Conservation (phyloP, 192 early-diverging fungal genomes). For the Spinellus fusiger region DNA sequence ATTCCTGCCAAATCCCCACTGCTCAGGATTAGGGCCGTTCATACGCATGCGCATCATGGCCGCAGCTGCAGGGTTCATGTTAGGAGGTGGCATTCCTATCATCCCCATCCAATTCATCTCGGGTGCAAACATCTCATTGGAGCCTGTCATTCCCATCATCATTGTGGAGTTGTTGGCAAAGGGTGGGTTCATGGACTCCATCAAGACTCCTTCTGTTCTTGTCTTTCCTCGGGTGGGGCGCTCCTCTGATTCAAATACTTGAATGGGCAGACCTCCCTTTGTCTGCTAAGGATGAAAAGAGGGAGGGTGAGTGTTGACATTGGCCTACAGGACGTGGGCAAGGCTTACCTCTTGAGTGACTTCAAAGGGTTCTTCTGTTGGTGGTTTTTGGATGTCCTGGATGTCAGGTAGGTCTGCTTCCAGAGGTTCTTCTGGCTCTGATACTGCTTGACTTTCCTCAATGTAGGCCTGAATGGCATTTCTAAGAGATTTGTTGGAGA, state of each 20-base stretch:
- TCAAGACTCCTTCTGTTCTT: neutral
- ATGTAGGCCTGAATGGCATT: slow-evolving; percentile 13
- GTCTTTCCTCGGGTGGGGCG: slow-evolving; percentile 3
- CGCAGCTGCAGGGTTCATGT: slow-evolving; percentile 13
- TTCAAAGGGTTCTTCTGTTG: neutral
- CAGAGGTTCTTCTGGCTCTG: slow-evolving; percentile 2
- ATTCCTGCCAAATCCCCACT: neutral
- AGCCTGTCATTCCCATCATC: slow-evolving; percentile 7
- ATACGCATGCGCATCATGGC: slow-evolving; percentile 18
- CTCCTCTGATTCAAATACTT: slow-evolving; percentile 27
- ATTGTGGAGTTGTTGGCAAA: slow-evolving; percentile 5
- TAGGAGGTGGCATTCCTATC: slow-evolving; percentile 7
- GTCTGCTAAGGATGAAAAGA: neutral
- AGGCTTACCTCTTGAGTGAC: neutral
- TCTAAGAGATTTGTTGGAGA: slow-evolving; percentile 21
- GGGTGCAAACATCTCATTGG: slow-evolving; percentile 7
- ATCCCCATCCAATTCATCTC: slow-evolving; percentile 26
- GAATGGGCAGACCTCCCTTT: slow-evolving; percentile 16
- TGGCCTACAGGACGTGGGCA: neutral
- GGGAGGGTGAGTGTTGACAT: neutral
- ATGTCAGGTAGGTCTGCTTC: neutral
- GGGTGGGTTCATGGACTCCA: slow-evolving; percentile 1
- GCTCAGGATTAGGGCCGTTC: neutral
- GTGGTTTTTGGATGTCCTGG: neutral
- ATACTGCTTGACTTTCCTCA: slow-evolving; percentile 10